Evolutionary conservation across 2,329 filamentous ascomycete species (phyloP), one percentile per base, ranked within the genome.

Genomic region (Talaromyces islandicus): DNA sequence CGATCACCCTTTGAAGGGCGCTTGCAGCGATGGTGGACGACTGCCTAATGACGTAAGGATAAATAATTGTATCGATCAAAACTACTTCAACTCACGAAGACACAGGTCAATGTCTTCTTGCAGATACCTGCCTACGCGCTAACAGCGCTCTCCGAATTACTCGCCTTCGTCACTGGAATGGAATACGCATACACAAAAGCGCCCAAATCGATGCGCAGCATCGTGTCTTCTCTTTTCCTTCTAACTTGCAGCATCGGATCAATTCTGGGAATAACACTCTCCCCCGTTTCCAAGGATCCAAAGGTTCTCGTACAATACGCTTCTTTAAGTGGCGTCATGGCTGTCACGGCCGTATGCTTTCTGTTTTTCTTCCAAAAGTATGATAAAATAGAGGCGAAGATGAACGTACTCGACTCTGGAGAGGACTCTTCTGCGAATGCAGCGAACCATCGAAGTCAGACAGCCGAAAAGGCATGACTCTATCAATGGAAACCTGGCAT

Each of bases 131-230:
- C 77, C 4, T 82, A 82, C 67, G 73, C 83, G 5, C 73, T 86
- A 2, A 78, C 83, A 60, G 83, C 79, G 62, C 77, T 84, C 61
- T 83, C 81, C 3, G 83, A 85, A 69, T 84, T 84, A 67, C 80
- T 85, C 63, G 80, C 82, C 1, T 82, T 78, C 11, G 79, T 86
- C 60, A 85, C 83, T 2, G 86, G 85, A 1, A 84, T 89, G 64
- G 89, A 91, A 70, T 91, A 90, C 64, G 89, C 89, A 43, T 92
- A 86, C 77, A 88, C 86, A 71, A 91, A 91, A 75, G 88, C 88
- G 0, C 89, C 89, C 21, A 85, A 83, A 68, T 92, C 91, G 78
- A 92, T 92, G 89, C 41, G 46, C 29, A 35, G 25, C 32, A 46
- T 61, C 9, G 59, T 61, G 2, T 38, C 32, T n/a, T 25, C 58